Conservation (phyloP, 139 green algal genomes). For the Chlamydomonas urium region DNA sequence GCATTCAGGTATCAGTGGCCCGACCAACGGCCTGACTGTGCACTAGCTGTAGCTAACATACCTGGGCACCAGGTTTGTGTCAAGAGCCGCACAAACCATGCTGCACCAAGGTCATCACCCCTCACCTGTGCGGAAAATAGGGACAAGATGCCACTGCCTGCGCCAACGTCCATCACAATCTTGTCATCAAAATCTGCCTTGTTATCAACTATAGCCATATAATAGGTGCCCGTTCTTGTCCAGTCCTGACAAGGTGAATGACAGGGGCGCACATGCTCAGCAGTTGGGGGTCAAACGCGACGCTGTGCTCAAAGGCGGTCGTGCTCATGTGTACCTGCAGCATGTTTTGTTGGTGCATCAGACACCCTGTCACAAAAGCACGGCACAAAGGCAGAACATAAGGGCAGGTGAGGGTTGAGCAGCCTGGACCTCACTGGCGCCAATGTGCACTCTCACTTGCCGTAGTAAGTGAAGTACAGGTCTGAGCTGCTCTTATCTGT, state of each 20-base stretch:
- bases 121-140: slow-evolving; percentile 89
- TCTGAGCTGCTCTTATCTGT: slow-evolving; percentile 72
- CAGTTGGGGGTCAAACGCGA: not conserved
- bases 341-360: slow-evolving; percentile 91
- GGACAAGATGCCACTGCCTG: slow-evolving; percentile 90
- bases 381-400: slow-evolving; percentile 20
- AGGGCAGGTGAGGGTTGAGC: too few relatives aligned
- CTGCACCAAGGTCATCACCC: too few relatives aligned
- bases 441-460: slow-evolving; percentile 10
- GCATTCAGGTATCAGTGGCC: not conserved
- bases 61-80: too few relatives aligned
- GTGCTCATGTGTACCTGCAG: slow-evolving; percentile 52
- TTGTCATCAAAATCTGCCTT: slow-evolving; percentile 81
- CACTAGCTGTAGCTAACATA: too few relatives aligned
- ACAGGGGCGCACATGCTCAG: not conserved
- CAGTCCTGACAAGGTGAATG: slow-evolving; percentile 57
- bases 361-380: not conserved
- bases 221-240: slow-evolving; percentile 90
- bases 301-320: not conserved
- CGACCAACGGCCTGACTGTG: too few relatives aligned
- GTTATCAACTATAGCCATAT: slow-evolving; percentile 86
- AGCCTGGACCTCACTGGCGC: too few relatives aligned
- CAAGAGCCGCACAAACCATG: too few relatives aligned
- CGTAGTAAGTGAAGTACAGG: slow-evolving; percentile 87
- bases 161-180: slow-evolving; percentile 92